A percentile compares a stretch with the other conserved stretches of the same genome.
Evolutionary conservation across 331 rosid genomes (phyloP).

Genomic region (Pyrus hybrid): DNA sequence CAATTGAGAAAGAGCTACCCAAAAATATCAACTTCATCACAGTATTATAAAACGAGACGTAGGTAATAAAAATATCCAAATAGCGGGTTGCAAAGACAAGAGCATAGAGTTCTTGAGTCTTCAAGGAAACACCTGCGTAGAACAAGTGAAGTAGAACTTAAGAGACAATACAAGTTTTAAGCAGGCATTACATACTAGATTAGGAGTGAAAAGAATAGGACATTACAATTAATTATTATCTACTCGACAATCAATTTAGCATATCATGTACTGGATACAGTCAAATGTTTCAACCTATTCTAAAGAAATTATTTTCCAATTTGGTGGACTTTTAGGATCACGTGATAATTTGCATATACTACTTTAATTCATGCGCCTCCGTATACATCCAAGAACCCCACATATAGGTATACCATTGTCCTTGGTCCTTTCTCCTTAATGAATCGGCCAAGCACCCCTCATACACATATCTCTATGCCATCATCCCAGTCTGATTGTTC

Average conservation of each 20-base stretch:
- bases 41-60: constrained; percentile 62
- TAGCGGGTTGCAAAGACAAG: constrained; percentile 72
- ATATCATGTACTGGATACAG: neutral
- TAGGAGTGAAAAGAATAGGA: too few species aligned
- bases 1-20: constrained; percentile 85
- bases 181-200: neutral
- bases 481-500: neutral
- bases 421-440: neutral
- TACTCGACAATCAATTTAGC: neutral
- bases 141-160: neutral
- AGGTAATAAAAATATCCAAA: constrained; percentile 61
- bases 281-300: neutral
- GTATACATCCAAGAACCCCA: neutral
- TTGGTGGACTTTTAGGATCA: neutral
- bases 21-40: constrained; percentile 77
- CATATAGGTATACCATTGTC: neutral
- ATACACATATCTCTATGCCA: neutral
- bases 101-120: constrained; percentile 89
- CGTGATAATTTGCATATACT: neutral
- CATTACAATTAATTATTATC: neutral
- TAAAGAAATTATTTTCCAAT: neutral
- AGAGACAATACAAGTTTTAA: neutral
- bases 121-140: constrained; percentile 72
- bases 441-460: neutral
- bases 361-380: neutral